Evolutionary conservation across 2,329 filamentous ascomycete genomes (phyloP), one percentile per base, ranked within the genome.

Genomic region (Aspergillus candidus): DNA sequence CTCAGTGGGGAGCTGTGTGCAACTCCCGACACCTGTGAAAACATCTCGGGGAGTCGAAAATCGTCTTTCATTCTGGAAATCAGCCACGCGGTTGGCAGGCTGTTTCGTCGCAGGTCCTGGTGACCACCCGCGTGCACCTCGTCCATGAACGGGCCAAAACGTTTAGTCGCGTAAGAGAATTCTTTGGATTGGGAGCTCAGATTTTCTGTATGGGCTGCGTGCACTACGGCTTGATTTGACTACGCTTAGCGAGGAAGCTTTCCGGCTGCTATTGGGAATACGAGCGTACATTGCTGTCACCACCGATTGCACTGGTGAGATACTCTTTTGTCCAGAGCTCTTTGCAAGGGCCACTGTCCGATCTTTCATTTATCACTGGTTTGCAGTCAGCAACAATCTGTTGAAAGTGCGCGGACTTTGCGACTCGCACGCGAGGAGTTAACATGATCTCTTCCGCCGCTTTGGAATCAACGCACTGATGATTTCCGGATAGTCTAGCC

Each of bases 111-210:
- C 75, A 7, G 74, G 61, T 94, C 95, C 31, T 89, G 69, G 47
- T 76, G 77, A 33, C 75, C 75, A 10, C 85, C 85, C 4, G 62
- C 60, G 14, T 74, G 65, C 13, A 82, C 77, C 40, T 77, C 74
- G 30, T 77, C 63, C 40, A 90, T 71, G 60, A 94, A 89, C 0
- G 74, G 67, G 1, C 74, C 76, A 53, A 94, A 88, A 2, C 70
- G 59, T 50, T 83, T 82, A 4, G 80, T 86, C 7, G 77, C 72
- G 60, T 94, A 94, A 32, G 71, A 68, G 60, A 94, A 94, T 63
- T 94, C 94, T 66, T 94, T 94, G 36, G 75, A 72, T 45, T 82
- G 82, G 59, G 95, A 94, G 54, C 87, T 83, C 84, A 94, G 88
- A 36, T 77, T 77, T 27, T 78, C 72, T 4, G 72, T 74, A 6